These are phyloP conservation scores for Endothia cerciana DNA, from an alignment of 2,329 filamentous ascomycete species.

Conservation along the genomic window DNA sequence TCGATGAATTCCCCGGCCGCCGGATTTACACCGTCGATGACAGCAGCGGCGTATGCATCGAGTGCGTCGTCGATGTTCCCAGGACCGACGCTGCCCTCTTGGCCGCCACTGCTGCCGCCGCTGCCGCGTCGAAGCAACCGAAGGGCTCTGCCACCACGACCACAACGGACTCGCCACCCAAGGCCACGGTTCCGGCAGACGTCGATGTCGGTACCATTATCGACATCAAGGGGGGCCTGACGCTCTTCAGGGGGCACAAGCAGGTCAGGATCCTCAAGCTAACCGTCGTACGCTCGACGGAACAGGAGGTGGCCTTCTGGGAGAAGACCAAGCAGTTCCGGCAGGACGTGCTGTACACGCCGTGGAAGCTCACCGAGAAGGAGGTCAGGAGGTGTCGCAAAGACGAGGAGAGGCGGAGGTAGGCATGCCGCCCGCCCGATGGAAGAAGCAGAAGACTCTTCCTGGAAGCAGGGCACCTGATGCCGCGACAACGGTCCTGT, in stretches of 20 bases:
- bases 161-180: neutral
- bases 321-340: conserved; percentile 56
- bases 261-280: conserved; percentile 60
- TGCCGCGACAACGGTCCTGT: neutral
- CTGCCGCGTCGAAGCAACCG: neutral
- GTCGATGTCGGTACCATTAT: conserved; percentile 59
- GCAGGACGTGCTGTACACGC: conserved; percentile 50
- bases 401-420: conserved; percentile 45
- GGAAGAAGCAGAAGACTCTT: neutral
- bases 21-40: conserved; percentile 66
- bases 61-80: conserved; percentile 44
- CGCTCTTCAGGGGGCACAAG: conserved; percentile 50
- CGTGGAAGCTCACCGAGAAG: conserved; percentile 58
- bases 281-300: conserved; percentile 52
- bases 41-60: conserved; percentile 63
- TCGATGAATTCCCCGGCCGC: conserved; percentile 53
- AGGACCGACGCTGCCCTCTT: conserved; percentile 28
- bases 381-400: conserved; percentile 55
- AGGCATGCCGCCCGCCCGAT: neutral
- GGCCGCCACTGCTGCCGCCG: conserved; percentile 2
- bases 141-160: neutral
- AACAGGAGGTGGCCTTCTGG: conserved; percentile 64
- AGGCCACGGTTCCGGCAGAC: conserved; percentile 32
- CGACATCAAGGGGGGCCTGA: conserved; percentile 59
- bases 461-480: neutral